Evolutionary conservation across 192 early-diverging fungal species (phyloP).

Genomic region (Coemansia sp.): DNA sequence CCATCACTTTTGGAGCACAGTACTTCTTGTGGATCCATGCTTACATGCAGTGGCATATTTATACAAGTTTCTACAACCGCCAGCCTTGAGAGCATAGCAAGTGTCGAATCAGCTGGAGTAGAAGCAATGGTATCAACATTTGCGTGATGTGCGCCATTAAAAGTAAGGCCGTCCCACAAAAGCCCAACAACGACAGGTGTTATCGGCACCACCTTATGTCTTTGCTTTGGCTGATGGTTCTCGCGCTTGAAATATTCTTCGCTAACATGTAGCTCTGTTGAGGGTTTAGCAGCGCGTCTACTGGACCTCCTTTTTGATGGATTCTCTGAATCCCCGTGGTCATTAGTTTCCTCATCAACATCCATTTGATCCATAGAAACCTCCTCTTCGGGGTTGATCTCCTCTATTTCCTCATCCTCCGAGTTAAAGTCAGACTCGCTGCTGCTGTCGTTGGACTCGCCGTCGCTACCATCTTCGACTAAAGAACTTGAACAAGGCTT

Average conservation of each 20-base stretch:
- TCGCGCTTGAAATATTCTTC: background rate
- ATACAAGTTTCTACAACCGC: constrained; percentile 10
- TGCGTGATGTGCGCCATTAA: background rate
- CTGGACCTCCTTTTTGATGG: background rate
- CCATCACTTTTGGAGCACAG: constrained; percentile 6
- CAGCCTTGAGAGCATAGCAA: constrained; percentile 7
- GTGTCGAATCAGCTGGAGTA: background rate
- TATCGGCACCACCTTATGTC: constrained; percentile 27
- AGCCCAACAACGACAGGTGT: constrained; percentile 38
- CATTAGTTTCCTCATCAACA: constrained; percentile 10
- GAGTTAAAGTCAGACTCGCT: constrained; percentile 30
- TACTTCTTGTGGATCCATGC: constrained; percentile 17
- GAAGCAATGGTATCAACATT: background rate
- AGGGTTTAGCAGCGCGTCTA: background rate
- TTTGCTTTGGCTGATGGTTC: background rate
- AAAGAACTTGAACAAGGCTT: background rate
- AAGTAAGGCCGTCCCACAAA: constrained; percentile 2
- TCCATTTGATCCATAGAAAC: constrained; percentile 26
- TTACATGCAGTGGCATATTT: constrained; percentile 19
- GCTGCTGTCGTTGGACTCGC: constrained; percentile 15
- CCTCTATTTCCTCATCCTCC: constrained; percentile 48
- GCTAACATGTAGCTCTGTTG: background rate
- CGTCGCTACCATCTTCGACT: constrained; percentile 8
- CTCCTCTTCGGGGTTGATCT: constrained; percentile 39
- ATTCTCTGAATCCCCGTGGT: background rate